Base-by-base conservation (phyloP, 768 basidiomycete genomes). In the Mycena latifolia region DNA sequence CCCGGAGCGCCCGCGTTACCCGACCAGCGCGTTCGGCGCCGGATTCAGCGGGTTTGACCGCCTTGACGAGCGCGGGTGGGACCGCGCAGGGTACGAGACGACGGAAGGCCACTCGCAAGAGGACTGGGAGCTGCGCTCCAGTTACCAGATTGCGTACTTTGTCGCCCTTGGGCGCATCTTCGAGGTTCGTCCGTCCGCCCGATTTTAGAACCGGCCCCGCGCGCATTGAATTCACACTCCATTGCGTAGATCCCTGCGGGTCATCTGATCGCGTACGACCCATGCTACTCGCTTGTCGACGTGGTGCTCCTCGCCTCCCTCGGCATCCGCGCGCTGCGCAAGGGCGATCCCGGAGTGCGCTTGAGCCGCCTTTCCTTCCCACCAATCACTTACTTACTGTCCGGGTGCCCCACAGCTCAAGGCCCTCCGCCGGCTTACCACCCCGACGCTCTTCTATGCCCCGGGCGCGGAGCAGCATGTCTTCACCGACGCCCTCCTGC, bases 31-130 rank as follows among this genome's bases (percentile, higher is more conserved):
- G 5, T 69, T 69, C 41, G 67, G 67, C 7, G 67, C 67, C 0
- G 67, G 67, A 10, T 65, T 69, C 55, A 69, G 67, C 45, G 67
- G 67, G 7, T 69, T 65, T 47, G 67, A 69, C 50, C 57, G 67
- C 5, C 11, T 61, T 25, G 63, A 69, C 22, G 58, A 61, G 55
- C 63, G 59, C 12, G 67, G 67, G 8, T 61, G 59, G 54, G 67
- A 69, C 31, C 67, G 67, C 22, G 67, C 67, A 2, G 63, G 67
- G 2, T 69, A 69, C 28, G 17, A 47, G 33, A 0, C 15, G 17
- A 54, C 63, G 4, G 33, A 20, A 22, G 60, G 39, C 10, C 67
- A 69, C 28, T 64, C 67, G n/a, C 24, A 2, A 0, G 28, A 51
- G 0, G 53, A 61, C 15, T 69, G 67, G 67, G 63, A 61, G 25